phyloP scores from a whole-genome alignment of 169 alveolate genomes.

The Plasmodium gallinaceum region DNA sequence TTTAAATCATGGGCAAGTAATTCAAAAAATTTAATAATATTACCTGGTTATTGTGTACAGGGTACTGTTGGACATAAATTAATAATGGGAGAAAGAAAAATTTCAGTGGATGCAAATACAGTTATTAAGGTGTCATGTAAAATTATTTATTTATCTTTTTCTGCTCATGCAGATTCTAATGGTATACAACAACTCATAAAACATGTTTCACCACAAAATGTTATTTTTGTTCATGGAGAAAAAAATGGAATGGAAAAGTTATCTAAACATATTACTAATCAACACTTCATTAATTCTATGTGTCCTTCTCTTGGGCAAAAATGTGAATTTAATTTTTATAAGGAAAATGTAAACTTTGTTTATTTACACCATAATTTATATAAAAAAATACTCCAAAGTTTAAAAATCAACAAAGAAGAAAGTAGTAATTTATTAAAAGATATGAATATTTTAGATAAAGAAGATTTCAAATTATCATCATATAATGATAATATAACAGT shows the following conservation, averaged over 20 bases:
- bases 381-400: constrained; percentile 11
- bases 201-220: constrained; percentile 92
- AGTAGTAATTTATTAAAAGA: neutral
- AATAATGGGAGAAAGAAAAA: constrained; percentile 90
- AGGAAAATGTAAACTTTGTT: constrained; percentile 23
- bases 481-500: neutral
- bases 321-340: constrained; percentile 35
- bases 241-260: constrained; percentile 95
- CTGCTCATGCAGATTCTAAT: constrained; percentile 99
- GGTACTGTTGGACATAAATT: constrained; percentile 98
- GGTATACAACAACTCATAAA: constrained; percentile 94
- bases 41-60: constrained; percentile 99
- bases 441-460: neutral
- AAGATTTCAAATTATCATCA: neutral
- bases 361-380: constrained; percentile 20
- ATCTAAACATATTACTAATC: constrained; percentile 81
- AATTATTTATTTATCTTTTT: constrained; percentile 96
- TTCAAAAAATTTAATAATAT: constrained; percentile 94
- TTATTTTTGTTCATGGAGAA: constrained; percentile 98
- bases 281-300: constrained; percentile 38
- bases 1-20: constrained; percentile 97
- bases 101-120: constrained; percentile 45
- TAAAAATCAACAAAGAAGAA: constrained; percentile 8
- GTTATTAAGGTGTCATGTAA: constrained; percentile 92
- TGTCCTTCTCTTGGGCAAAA: constrained; percentile 67